Evolutionary conservation across 306 rosid species (phyloP).

Genomic region (Hylodesmum podocarpum): DNA sequence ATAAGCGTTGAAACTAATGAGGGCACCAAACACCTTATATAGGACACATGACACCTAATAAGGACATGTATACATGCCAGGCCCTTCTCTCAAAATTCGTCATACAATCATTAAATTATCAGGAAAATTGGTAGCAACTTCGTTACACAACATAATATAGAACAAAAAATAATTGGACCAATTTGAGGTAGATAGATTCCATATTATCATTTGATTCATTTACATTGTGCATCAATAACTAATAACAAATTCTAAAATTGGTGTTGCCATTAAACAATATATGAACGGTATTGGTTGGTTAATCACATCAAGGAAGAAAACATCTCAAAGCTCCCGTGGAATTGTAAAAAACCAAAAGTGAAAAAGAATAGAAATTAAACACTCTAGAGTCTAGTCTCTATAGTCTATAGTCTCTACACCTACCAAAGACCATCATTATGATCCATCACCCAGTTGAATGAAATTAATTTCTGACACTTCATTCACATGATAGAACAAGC

Average conservation of each 20-base stretch:
- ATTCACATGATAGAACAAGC: slow-evolving; percentile 80
- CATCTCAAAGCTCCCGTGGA: not conserved
- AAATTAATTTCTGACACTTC: not conserved
- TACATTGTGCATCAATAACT: not conserved
- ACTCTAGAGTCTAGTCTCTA: not conserved
- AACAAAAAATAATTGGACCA: slow-evolving; percentile 8
- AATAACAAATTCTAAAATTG: slow-evolving; percentile 5
- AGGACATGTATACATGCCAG: slow-evolving; percentile 23
- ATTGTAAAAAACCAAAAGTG: not conserved
- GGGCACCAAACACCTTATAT: slow-evolving; percentile 18
- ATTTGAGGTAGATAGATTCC: slow-evolving; percentile 1
- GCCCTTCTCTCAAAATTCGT: not conserved
- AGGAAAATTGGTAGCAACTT: slow-evolving; percentile 21
- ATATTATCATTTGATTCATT: slow-evolving; percentile 17
- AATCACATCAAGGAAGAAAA: slow-evolving; percentile 12
- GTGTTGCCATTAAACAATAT: not conserved
- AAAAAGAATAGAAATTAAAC: not conserved
- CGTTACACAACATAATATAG: not conserved
- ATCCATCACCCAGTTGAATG: slow-evolving; percentile 9
- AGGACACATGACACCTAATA: slow-evolving; percentile 39
- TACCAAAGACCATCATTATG: not conserved
- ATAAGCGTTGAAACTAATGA: slow-evolving; percentile 17
- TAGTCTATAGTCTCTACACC: not conserved
- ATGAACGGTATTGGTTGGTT: not conserved
- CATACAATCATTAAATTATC: slow-evolving; percentile 20